Base-by-base conservation (phyloP, 2,329 filamentous ascomycete genomes). In the Aspergillus melleus region DNA sequence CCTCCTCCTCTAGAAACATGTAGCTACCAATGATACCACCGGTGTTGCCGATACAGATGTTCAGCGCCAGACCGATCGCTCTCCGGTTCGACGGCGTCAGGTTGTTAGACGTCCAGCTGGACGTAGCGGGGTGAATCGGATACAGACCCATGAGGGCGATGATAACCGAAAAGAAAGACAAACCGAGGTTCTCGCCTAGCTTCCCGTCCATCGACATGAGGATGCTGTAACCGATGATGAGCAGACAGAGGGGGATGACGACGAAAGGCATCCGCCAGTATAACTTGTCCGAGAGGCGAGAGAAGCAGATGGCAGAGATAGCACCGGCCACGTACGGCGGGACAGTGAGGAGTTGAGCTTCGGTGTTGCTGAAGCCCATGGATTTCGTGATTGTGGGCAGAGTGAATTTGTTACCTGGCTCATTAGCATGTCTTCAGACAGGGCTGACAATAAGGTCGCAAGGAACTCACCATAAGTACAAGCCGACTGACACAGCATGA, bases 321-420 rank as follows among this genome's bases (percentile, higher is more conserved):
- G 68, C 66, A n/a, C 61, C 69, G 8, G 68, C 65, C 6, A 70
- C 63, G 39, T 72, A 71, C 0, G 69, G 69, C 1, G 69, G 69
- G 1, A 68, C 65, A 1, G 68, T 67, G 32, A 60, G 63, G 6
- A 77, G 66, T 46, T 77, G 75, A 11, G 75, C 74, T 4, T 68
- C 72, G 0, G 74, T 72, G 0, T 68, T 66, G 14, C 53, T 68
- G 59, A 74, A 77, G 4, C 75, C 75, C 61, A 77, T 66, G 14
- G 71, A 69, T 52, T 72, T 72, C 44, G 76, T 77, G 29, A 77
- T 77, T 2, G 70, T 73, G 0, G 75, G 75, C 1, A 75, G 64
- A 20, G 74, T 74, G 36, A 76, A 71, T 12, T 74, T 76, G 11
- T 72, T 74, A 14, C 72, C 73, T 66, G 71, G 9, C 6, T 32